phyloP scores from a whole-genome alignment of 345 rosid species.

The Eucalyptus decipiens region DNA sequence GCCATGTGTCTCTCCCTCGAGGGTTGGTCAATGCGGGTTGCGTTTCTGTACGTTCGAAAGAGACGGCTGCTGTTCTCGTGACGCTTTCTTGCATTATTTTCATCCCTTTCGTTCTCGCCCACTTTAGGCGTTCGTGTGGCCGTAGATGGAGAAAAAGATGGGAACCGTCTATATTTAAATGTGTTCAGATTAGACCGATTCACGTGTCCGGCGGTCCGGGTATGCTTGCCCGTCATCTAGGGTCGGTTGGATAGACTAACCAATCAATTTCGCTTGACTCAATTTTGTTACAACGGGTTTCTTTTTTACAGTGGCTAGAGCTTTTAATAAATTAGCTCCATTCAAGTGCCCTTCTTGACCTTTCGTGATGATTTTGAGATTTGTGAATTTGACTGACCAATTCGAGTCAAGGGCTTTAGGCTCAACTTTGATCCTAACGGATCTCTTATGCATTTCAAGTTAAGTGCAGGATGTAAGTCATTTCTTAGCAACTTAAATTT shows the following conservation, averaged over 20 bases:
- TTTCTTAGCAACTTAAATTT: not conserved
- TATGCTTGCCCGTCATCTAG: not conserved
- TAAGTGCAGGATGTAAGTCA: not conserved
- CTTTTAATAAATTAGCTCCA: not conserved
- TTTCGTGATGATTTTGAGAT: not conserved
- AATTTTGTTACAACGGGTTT: too few relatives aligned
- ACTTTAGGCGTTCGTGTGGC: not conserved
- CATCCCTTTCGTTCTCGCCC: not conserved
- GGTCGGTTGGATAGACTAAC: not conserved
- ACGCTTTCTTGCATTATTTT: not conserved
- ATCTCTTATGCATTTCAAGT: not conserved
- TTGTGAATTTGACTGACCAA: not conserved
- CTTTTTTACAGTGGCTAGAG: not conserved
- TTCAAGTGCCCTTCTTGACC: not conserved
- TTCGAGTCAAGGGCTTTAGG: not conserved
- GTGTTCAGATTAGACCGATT: not conserved
- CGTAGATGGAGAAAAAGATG: not conserved
- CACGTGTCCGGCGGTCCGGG: not conserved
- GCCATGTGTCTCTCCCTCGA: not conserved
- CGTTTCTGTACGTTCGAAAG: not conserved
- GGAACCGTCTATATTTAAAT: not conserved
- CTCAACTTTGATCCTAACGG: not conserved
- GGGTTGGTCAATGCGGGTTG: not conserved
- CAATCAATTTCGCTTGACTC: not conserved
- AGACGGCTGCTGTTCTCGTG: not conserved